phyloP scores from a whole-genome alignment of 208 protist species.

The Acanthamoeba healyi region DNA sequence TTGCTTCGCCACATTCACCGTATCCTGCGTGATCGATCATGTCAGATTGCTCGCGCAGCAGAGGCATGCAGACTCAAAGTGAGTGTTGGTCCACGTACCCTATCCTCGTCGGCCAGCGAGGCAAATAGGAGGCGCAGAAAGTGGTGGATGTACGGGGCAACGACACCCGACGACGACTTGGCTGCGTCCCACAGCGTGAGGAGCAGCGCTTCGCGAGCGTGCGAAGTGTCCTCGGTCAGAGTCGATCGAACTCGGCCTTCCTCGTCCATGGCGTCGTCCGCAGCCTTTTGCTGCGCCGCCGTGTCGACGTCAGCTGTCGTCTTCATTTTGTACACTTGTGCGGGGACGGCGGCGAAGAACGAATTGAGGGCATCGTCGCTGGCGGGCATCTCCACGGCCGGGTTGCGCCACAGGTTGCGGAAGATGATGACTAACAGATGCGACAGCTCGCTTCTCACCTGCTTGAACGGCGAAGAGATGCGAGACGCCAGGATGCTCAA shows the following conservation, averaged over 20 bases:
- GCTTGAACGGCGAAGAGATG: slow-evolving; percentile 28
- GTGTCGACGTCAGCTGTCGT: neutral
- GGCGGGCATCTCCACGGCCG: neutral
- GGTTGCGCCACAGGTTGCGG: slow-evolving; percentile 14
- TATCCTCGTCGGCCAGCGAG: neutral
- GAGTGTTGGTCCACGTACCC: neutral
- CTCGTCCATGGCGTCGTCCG: neutral
- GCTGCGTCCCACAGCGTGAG: neutral
- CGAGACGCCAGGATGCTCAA: neutral
- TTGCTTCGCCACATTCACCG: slow-evolving; percentile 48
- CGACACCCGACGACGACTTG: neutral
- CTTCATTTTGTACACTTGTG: neutral
- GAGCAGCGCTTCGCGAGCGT: slow-evolving; percentile 1
- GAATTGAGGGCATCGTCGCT: neutral
- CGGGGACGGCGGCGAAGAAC: neutral
- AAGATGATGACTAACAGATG: neutral
- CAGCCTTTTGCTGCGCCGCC: too few species aligned
- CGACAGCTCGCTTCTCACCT: neutral
- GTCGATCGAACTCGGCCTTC: neutral
- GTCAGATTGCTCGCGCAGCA: neutral
- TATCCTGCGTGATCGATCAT: too few species aligned
- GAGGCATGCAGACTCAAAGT: neutral
- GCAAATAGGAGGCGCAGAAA: neutral
- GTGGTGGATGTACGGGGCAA: neutral
- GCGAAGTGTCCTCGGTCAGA: neutral